Evolutionary conservation across 2,329 filamentous ascomycete species (phyloP).

Genomic region (Botrytis hyacinthi): DNA sequence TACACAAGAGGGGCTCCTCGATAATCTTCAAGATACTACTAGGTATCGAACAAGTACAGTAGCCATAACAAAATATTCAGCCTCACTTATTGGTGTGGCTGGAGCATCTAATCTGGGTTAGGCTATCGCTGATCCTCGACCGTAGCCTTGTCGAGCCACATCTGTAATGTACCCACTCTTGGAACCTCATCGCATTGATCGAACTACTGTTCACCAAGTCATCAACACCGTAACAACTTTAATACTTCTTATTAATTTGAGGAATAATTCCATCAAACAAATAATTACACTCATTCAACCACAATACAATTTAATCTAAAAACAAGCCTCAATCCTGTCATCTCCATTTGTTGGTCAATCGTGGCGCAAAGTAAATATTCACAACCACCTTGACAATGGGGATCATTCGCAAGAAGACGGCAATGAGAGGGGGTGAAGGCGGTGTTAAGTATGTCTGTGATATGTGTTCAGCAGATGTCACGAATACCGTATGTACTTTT

Average conservation of each 20-base stretch:
- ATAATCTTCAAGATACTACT: not conserved
- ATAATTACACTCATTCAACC: not conserved
- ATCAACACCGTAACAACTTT: not conserved
- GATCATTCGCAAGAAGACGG: slow-evolving; percentile 94
- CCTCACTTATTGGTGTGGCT: not conserved
- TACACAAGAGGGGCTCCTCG: not conserved
- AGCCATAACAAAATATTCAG: not conserved
- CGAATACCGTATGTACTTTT: slow-evolving; percentile 74
- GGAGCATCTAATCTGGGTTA: not conserved
- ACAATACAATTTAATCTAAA: not conserved
- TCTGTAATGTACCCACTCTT: not conserved
- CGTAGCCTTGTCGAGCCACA: slow-evolving; percentile 13
- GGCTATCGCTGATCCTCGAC: not conserved
- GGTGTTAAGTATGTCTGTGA: slow-evolving; percentile 97
- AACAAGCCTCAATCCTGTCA: not conserved
- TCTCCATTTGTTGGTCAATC: not conserved
- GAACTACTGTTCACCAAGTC: not conserved
- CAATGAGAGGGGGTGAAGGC: slow-evolving; percentile 78
- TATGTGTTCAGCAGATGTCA: slow-evolving; percentile 94
- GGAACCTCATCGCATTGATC: slow-evolving; percentile 7
- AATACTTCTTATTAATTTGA: not conserved
- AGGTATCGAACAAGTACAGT: no score
- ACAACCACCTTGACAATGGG: slow-evolving; percentile 59
- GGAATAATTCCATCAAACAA: not conserved
- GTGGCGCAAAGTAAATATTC: slow-evolving; percentile 10